phyloP scores from a whole-genome alignment of 352 stramenopile genomes.

The Pythium myriotylum region DNA sequence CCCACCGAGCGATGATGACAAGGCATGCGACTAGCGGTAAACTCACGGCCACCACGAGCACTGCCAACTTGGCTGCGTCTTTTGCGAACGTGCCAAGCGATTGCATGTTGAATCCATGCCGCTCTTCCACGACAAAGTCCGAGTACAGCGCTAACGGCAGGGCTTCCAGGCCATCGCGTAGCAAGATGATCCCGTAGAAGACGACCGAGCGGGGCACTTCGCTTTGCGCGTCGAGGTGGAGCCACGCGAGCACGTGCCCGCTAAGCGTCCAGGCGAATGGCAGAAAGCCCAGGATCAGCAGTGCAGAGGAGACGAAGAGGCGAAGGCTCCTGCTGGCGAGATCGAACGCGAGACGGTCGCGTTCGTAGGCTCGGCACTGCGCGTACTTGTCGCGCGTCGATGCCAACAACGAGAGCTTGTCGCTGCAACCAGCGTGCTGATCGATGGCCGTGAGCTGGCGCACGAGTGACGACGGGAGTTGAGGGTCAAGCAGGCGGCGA shows the following conservation, averaged over 20 bases:
- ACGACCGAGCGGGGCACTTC: slow-evolving; percentile 85
- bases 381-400: slow-evolving; percentile 78
- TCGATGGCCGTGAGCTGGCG: slow-evolving; percentile 35
- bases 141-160: slow-evolving; percentile 88
- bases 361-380: slow-evolving; percentile 89
- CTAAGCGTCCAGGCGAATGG: slow-evolving; percentile 93
- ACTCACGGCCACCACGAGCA: slow-evolving; percentile 75
- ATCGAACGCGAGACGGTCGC: slow-evolving; percentile 95
- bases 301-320: slow-evolving; percentile 73
- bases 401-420: slow-evolving; percentile 61
- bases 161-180: slow-evolving; percentile 52
- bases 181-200: slow-evolving; percentile 57
- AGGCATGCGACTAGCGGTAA: slow-evolving; percentile 55
- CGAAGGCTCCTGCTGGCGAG: slow-evolving; percentile 89
- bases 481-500: slow-evolving; percentile 78
- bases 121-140: slow-evolving; percentile 96
- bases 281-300: slow-evolving; percentile 91
- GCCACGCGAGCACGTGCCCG: slow-evolving; percentile 44
- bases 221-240: slow-evolving; percentile 46
- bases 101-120: slow-evolving; percentile 98
- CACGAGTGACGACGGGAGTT: slow-evolving; percentile 56
- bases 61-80: slow-evolving; percentile 93
- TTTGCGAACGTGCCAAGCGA: slow-evolving; percentile 93
- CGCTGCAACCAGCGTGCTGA: slow-evolving; percentile 22
- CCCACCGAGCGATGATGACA: slow-evolving; percentile 74